Conservation (phyloP, 2,329 filamentous ascomycete species). For the Neonectria neomacrospora region DNA sequence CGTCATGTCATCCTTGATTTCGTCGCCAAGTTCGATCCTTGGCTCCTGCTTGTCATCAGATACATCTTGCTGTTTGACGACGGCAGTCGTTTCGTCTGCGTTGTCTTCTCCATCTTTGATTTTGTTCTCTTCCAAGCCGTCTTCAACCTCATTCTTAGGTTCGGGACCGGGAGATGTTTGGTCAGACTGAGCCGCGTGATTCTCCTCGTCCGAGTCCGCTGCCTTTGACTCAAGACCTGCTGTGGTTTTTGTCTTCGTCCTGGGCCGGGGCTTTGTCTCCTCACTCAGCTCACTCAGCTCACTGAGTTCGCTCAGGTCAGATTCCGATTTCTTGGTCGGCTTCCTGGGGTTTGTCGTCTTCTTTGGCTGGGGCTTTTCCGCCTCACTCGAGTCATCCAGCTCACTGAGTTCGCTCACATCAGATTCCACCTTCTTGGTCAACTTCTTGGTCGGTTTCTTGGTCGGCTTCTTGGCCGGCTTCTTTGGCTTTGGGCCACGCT, state of each 20-base stretch:
- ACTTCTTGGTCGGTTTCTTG: constrained; percentile 41
- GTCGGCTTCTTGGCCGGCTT: constrained; percentile 34
- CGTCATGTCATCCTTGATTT: constrained; percentile 27
- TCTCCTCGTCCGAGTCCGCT: constrained; percentile 45
- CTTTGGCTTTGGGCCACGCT: constrained; percentile 42
- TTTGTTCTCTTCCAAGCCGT: neutral
- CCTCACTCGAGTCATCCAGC: constrained; percentile 30
- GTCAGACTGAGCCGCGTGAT: constrained; percentile 29
- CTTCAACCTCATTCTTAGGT: constrained; percentile 19
- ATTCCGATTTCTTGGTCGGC: constrained; percentile 32
- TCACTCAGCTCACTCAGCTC: constrained; percentile 45
- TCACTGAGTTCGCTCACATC: constrained; percentile 34
- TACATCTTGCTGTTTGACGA: constrained; percentile 17
- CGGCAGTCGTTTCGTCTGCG: constrained; percentile 8
- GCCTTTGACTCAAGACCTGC: constrained; percentile 35
- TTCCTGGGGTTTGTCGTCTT: constrained; percentile 36
- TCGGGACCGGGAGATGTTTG: constrained; percentile 26
- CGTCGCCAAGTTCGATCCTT: constrained; percentile 35
- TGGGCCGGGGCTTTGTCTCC: constrained; percentile 31
- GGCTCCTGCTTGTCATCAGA: constrained; percentile 12
- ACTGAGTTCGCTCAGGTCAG: constrained; percentile 32
- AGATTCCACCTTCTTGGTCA: constrained; percentile 35
- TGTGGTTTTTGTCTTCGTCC: constrained; percentile 26
- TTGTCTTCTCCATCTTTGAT: neutral
- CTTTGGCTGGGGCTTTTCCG: constrained; percentile 35